Base-by-base conservation (phyloP, 1,284 basidiomycete genomes). In the Inonotus hispidus region DNA sequence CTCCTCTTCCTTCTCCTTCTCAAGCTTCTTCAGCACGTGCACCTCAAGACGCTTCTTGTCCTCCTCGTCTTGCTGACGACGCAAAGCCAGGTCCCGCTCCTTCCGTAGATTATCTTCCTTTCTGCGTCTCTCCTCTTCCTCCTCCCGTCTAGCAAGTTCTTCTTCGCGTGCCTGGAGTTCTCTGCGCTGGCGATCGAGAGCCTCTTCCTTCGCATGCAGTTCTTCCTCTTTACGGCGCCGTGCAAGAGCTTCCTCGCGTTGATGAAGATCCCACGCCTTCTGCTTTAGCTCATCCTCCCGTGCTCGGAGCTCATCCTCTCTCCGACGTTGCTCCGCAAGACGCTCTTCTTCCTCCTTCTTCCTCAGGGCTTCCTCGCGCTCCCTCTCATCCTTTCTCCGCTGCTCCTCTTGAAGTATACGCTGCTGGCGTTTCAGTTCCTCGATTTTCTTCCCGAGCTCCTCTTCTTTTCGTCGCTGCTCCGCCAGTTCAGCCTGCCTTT, bases 101-200 rank as follows among this genome's bases (percentile, higher is more conserved):
- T 58, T 43, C 52, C 35, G 35, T 8, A 13, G 14, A 13, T n/a
- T 25, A 23, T 49, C 49, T 10, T 55, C 61, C 8, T 43, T 35
- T 38, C 35, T 29, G 47, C 61, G 23, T 16, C 29, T 19, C 38
- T 39, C 37, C 2, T 63, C 58, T 27, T 59, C 62, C 21, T 60
- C 62, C 53, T 63, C 62, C 37, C 54, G 39, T 19, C 47, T 37
- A 32, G 41, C 53, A 19, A 63, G 43, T 47, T 58, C 62, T 37
- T 63, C 62, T 45, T 63, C 62, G 11, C 62, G 58, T 29, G 45
- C 41, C 38, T 43, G 21, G 25, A 63, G 19, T 23, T 63, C 62
- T 14, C 32, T 47, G 13, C 47, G 45, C 3, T 52, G 62, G n/a
- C 53, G 56, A 25, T 55, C 58, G 23, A 63, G 49, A 6, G 27